Conservation (phyloP, 139 green algal species). For the Tetradesmus lagerheimii region DNA sequence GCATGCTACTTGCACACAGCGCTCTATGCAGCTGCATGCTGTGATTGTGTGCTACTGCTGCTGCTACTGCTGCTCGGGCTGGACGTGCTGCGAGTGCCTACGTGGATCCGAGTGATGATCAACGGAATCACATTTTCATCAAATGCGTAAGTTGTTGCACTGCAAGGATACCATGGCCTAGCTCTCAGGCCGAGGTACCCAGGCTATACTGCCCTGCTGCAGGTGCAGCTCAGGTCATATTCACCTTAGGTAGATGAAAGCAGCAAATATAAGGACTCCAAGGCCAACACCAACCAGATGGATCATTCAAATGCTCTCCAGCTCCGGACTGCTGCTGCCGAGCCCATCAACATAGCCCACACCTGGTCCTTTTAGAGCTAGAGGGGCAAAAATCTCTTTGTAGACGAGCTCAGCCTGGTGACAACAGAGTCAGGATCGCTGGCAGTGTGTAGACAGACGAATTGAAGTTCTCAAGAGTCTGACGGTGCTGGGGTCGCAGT, state of each 20-base stretch:
- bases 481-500: too few relatives aligned
- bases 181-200: neutral
- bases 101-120: neutral
- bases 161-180: too few relatives aligned
- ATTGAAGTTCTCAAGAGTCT: too few relatives aligned
- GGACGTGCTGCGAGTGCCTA: neutral
- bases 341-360: neutral
- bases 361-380: neutral
- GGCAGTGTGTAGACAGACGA: too few relatives aligned
- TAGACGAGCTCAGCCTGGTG: neutral
- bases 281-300: neutral
- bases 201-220: neutral
- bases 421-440: too few relatives aligned
- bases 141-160: neutral
- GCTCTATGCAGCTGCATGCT: neutral
- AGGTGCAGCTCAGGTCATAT: neutral
- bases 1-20: neutral
- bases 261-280: constrained; percentile 14
- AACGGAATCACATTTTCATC: neutral
- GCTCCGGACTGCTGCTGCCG: neutral
- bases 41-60: neutral
- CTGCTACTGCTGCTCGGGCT: neutral
- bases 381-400: neutral
- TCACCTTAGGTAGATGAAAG: constrained; percentile 3
- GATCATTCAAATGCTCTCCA: constrained; percentile 19